Evolutionary conservation across 306 rosid genomes (phyloP), one percentile per base, ranked within the genome.

Genomic region (Citrullus mucosospermus): DNA sequence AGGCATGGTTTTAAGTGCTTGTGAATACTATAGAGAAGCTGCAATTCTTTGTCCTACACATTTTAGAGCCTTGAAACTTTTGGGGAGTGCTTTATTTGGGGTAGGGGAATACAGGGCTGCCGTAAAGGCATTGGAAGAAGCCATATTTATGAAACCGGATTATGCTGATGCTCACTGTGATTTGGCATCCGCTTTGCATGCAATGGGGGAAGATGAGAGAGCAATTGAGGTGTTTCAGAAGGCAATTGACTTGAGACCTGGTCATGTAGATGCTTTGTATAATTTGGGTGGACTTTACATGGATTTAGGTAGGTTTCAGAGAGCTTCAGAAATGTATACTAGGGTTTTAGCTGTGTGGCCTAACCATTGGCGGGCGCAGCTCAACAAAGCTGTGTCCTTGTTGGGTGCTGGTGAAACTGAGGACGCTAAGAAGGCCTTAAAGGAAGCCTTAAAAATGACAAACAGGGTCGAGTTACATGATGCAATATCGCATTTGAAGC

Each of bases 1-100:
- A 87, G 99, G 99, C 81, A 92, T 96, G 99, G 97, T 96, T 79
- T 88, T 96, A 86, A 96, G 99, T 84, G 98, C 99, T 51, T 92
- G 99, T 82, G 99, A 96, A 88, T 96, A 96, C 82, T 96, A 96
- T 46, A 88, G 99, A 77, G 99, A 96, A 71, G 99, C 99, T 78
- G 99, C 99, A 0, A 96, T 96, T 87, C 93, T 91, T 76, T 96
- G 97, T 81, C 98, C 99, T 8, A 96, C 98, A 0, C 99, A 96
- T 86, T 96, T 92, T 80, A 88, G 99, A 89, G 99, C 99, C 28
- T 89, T 96, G 89, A 96, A 96, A 79, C 93, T 92, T 66, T 81
- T 96, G 81, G 99, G 99, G 28, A 96, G 99, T 84, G 99, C 99
- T 6, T 87, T 96, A 81, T 96, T 96, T 30, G 99, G 99, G 4